Conservation (phyloP, 1,139 yeast species). For the Candida smagusa region DNA sequence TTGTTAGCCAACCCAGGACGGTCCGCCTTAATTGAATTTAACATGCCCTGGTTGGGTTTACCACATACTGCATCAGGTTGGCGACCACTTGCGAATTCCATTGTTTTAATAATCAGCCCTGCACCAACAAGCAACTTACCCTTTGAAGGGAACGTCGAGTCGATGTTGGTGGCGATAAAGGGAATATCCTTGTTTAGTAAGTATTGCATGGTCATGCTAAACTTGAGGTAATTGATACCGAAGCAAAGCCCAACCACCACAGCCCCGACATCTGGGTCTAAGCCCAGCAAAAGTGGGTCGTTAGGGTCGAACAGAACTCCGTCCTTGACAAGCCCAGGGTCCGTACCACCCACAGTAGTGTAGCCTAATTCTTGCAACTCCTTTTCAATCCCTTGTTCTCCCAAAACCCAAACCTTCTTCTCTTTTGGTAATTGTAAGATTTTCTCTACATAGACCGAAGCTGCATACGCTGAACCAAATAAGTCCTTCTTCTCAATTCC, state of each 20-base stretch:
- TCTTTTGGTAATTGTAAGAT: slow-evolving; percentile 67
- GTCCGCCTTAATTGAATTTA: slow-evolving; percentile 81
- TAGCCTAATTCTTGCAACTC: slow-evolving; percentile 44
- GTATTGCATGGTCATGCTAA: slow-evolving; percentile 81
- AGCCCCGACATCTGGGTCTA: slow-evolving; percentile 77
- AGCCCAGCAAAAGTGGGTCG: slow-evolving; percentile 31
- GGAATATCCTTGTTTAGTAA: slow-evolving; percentile 61
- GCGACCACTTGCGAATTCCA: slow-evolving; percentile 75
- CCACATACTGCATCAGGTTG: slow-evolving; percentile 71
- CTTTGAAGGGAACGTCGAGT: slow-evolving; percentile 88
- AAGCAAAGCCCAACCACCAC: slow-evolving; percentile 87
- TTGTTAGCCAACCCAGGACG: slow-evolving; percentile 46
- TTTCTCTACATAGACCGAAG: slow-evolving; percentile 81
- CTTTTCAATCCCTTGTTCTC: slow-evolving; percentile 44
- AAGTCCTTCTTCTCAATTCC: slow-evolving; percentile 67
- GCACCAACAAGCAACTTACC: slow-evolving; percentile 91
- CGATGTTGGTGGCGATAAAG: slow-evolving; percentile 93
- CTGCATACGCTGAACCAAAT: slow-evolving; percentile 88
- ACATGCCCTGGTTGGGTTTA: slow-evolving; percentile 86
- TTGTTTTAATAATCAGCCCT: slow-evolving; percentile 82
- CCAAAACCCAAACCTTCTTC: slow-evolving; percentile 52
- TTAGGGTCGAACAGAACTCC: slow-evolving; percentile 36
- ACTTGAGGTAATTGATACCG: slow-evolving; percentile 72
- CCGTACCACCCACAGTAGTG: slow-evolving; percentile 41
- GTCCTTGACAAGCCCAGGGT: slow-evolving; percentile 24